Percentiles rank a stretch among this genome's conserved stretches.
phyloP scores from a whole-genome alignment of 306 rosid species.

The Malus sylvestris region DNA sequence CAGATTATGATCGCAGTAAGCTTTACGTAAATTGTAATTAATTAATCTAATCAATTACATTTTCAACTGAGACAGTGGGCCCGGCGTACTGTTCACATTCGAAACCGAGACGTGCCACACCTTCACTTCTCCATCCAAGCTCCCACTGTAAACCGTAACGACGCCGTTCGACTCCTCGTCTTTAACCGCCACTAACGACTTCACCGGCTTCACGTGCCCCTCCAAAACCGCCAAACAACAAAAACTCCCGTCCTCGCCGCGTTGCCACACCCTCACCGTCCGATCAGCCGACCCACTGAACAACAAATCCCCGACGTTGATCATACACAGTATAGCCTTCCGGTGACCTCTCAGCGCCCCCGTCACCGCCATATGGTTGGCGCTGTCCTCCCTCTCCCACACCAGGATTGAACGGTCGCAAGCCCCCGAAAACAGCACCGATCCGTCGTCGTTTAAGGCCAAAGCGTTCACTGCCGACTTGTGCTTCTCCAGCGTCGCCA shows the following conservation, averaged over 20 bases:
- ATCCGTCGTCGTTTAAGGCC: conserved; percentile 73
- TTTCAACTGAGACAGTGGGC: not conserved
- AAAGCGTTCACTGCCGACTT: conserved; percentile 78
- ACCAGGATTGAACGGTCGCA: conserved; percentile 86
- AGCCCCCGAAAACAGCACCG: conserved; percentile 76
- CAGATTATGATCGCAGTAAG: not conserved
- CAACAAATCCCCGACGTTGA: conserved; percentile 51
- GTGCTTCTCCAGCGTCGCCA: conserved; percentile 78
- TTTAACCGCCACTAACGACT: conserved; percentile 46
- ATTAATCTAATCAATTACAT: not conserved
- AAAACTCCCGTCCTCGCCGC: conserved; percentile 40
- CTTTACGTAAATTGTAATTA: not conserved
- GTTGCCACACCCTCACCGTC: conserved; percentile 84
- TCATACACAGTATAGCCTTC: conserved; percentile 59
- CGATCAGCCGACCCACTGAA: conserved; percentile 87
- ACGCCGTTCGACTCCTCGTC: conserved; percentile 19
- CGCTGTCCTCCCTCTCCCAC: conserved; percentile 89
- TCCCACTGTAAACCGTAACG: conserved; percentile 65
- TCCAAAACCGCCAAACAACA: conserved; percentile 50
- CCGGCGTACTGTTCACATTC: not conserved
- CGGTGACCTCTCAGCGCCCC: conserved; percentile 86
- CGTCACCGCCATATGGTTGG: conserved; percentile 70
- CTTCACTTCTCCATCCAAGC: conserved; percentile 76
- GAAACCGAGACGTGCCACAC: conserved; percentile 56
- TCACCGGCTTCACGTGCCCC: conserved; percentile 76